A percentile compares a stretch with the other conserved stretches of the same genome.
These are phyloP conservation scores for Camellia granthamiana DNA, from an alignment of 148 eudicot species.

Conservation along the genomic window DNA sequence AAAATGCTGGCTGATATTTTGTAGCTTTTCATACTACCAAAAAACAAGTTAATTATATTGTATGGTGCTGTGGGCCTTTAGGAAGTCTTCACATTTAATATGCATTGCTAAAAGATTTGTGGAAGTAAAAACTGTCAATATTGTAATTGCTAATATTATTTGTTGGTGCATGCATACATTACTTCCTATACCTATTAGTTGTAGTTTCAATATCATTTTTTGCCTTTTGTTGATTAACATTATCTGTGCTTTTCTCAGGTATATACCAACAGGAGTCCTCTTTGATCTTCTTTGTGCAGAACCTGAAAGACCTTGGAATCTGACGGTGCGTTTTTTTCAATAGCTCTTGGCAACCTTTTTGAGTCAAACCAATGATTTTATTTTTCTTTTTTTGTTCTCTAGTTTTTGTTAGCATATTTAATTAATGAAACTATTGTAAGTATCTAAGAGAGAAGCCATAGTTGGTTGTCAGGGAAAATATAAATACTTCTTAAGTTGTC, in stretches of 20 bases:
- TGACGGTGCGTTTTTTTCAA: slow-evolving; percentile 46
- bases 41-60: neutral
- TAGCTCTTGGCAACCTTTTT: neutral
- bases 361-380: neutral
- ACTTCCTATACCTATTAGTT: neutral
- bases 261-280: slow-evolving; percentile 90
- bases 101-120: neutral
- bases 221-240: slow-evolving; percentile 11
- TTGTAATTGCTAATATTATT: slow-evolving; percentile 2
- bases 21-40: neutral
- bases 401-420: neutral
- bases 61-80: neutral
- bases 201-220: neutral
- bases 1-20: neutral
- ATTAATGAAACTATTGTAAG: neutral
- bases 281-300: slow-evolving; percentile 97
- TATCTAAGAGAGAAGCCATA: neutral
- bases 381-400: neutral
- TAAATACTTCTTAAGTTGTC: neutral
- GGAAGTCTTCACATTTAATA: neutral
- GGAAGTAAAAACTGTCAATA: neutral
- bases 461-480: neutral
- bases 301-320: slow-evolving; percentile 94
- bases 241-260: slow-evolving; percentile 50
- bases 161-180: neutral